Base-by-base conservation (phyloP, 129 eudicot species). In the Tanacetum coccineum region DNA sequence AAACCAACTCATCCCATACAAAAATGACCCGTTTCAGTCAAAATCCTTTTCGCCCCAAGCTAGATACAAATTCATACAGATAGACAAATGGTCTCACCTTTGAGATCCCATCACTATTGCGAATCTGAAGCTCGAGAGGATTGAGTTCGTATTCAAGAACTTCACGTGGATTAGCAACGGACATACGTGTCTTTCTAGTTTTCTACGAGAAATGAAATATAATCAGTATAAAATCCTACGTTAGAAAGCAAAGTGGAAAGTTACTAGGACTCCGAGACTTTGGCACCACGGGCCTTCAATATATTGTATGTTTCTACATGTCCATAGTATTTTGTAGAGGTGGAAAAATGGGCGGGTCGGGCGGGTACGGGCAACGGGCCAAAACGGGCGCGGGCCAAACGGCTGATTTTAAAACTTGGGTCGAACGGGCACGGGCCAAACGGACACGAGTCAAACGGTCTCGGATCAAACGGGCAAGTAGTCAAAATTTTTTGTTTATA, bases 101-200 rank as follows among this genome's bases (percentile, higher is more conserved):
- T 52, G 96, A 79, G 72, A 87, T 91, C 54, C 96, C 95, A 81
- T 93, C 98, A 70, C 87, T 76, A 72, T 67, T 93, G 70, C 98
- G 95, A 70, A 93, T 82, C 69, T 93, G 98, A 81, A 93, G 85
- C 70, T 88, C 98, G 54, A 82, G 48, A 12, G 96, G 98, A 73
- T 88, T 93, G 74, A 93, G 98, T 78, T 93, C 98, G 39, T 93
- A 93, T 73, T 93, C 98, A 1, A 96, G 98, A 69, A 93, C 95
- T 75, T 93, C 95, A 57, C 88, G 82, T 17, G 96, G 98, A 84
- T 93, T 93, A 20, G 98, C 89, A 76, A 93, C 98, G 18, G 83
- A 13, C 98, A 93, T 88, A 49, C 95, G 96, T 1, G 98, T 88
- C 83, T 86, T 93, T 78, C 86, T 86, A 76, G 81, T 82, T 88